A percentile compares a stretch with the other conserved stretches of the same genome.
These are phyloP conservation scores for Bonia amplexicaulis DNA, from an alignment of 176 grass and related monocot species.

Conservation along the genomic window DNA sequence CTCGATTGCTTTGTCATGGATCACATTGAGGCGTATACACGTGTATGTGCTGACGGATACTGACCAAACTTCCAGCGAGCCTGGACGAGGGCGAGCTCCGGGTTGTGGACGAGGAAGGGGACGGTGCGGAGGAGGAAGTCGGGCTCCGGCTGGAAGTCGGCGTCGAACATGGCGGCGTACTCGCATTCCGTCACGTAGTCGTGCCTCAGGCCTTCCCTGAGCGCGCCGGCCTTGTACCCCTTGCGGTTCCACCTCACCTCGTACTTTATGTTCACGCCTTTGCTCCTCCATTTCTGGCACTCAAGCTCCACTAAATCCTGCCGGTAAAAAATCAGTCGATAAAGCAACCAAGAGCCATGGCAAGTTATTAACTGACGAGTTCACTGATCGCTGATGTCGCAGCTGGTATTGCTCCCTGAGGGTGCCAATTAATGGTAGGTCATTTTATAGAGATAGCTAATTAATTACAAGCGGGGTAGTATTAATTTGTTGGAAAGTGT, in stretches of 20 bases:
- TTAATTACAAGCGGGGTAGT: no score
- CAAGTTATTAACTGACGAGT: no score
- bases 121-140: conserved; percentile 69
- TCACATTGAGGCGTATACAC: no score
- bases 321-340: no score
- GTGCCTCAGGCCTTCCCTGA: conserved; percentile 75
- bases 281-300: conserved; percentile 64
- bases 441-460: no score
- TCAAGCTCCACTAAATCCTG: conserved; percentile 71
- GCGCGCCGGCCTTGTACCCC: conserved; percentile 90
- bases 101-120: conserved; percentile 87
- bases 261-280: conserved; percentile 78
- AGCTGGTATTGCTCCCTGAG: no score
- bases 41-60: neutral
- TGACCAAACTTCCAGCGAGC: conserved; percentile 88
- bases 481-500: no score
- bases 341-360: no score
- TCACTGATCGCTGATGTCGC: no score
- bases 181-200: conserved; percentile 64
- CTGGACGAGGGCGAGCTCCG: conserved; percentile 77
- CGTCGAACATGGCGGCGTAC: conserved; percentile 91
- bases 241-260: conserved; percentile 74
- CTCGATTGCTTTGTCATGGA: no score
- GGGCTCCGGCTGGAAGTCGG: conserved; percentile 74
- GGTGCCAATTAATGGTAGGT: no score